Conservation (phyloP, 2,329 filamentous ascomycete species). For the Acephala macrosclerotiorum region DNA sequence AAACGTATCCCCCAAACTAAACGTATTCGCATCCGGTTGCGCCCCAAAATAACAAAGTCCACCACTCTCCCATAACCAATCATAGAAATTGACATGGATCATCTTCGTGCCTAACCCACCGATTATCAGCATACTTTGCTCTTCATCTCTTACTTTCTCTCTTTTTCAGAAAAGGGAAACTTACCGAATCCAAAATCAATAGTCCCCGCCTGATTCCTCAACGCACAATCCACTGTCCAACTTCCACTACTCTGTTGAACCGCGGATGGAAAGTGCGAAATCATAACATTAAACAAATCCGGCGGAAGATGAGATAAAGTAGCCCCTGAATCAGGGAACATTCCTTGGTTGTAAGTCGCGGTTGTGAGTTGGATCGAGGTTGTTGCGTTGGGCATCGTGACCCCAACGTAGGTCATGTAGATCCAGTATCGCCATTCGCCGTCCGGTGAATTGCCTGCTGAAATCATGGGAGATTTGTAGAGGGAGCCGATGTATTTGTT, state of each 20-base stretch:
- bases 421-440: constrained; percentile 26
- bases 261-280: constrained; percentile 22
- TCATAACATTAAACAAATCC: constrained; percentile 13
- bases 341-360: constrained; percentile 6
- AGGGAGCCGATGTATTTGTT: constrained; percentile 28
- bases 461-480: constrained; percentile 26
- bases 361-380: constrained; percentile 5
- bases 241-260: constrained; percentile 11
- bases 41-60: constrained; percentile 17
- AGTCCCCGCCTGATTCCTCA: constrained; percentile 12
- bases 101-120: constrained; percentile 23
- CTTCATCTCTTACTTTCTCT: no score
- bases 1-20: constrained; percentile 26
- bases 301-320: constrained; percentile 23
- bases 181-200: constrained; percentile 30
- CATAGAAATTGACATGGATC: constrained; percentile 26
- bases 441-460: constrained; percentile 18
- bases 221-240: constrained; percentile 22
- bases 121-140: no score
- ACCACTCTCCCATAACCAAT: constrained; percentile 25
- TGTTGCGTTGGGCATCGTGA: constrained; percentile 17
- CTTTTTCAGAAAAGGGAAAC: no score
- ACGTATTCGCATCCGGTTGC: constrained; percentile 5
- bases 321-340: constrained; percentile 24
- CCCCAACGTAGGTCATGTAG: constrained; percentile 24